Evolutionary conservation across 768 basidiomycete genomes (phyloP).

Genomic region (Suillus placidus): DNA sequence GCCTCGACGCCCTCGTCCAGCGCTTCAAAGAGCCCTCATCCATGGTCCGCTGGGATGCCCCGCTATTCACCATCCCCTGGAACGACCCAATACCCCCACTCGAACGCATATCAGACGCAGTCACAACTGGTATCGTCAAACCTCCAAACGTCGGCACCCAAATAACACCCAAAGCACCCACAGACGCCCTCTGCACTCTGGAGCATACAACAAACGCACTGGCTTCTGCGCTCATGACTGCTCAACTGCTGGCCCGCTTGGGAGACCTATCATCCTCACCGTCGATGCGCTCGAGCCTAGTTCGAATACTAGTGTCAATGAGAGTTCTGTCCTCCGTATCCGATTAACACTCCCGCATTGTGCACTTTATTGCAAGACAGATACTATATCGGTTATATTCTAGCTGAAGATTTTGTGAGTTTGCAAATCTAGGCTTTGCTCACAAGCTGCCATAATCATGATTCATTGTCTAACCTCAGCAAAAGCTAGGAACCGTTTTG

Average conservation of each 20-base stretch:
- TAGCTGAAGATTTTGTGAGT: too few relatives aligned
- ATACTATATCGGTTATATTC: too few relatives aligned
- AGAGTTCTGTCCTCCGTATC: conserved; percentile 35
- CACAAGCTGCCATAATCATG: too few relatives aligned
- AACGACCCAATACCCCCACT: conserved; percentile 66
- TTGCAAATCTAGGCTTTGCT: too few relatives aligned
- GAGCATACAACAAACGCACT: too few relatives aligned
- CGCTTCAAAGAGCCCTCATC: conserved; percentile 97
- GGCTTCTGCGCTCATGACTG: conserved; percentile 71
- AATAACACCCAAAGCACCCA: too few relatives aligned
- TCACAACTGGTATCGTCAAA: too few relatives aligned
- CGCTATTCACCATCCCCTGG: conserved; percentile 85
- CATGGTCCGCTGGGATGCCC: conserved; percentile 99
- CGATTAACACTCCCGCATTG: conserved; percentile 67
- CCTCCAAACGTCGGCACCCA: too few relatives aligned
- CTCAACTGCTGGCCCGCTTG: conserved; percentile 53
- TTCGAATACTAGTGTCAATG: conserved; percentile 27
- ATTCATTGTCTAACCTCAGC: too few relatives aligned
- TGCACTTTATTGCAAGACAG: too few relatives aligned
- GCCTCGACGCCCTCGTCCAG: conserved; percentile 64
- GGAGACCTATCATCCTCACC: conserved; percentile 54
- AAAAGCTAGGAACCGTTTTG: too few relatives aligned
- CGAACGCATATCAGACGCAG: conserved; percentile 69
- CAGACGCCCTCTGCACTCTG: too few relatives aligned
- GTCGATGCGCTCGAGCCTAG: conserved; percentile 19